Base-by-base conservation (phyloP, 371 early-diverging fungal genomes). In the Actinomucor elegans region DNA sequence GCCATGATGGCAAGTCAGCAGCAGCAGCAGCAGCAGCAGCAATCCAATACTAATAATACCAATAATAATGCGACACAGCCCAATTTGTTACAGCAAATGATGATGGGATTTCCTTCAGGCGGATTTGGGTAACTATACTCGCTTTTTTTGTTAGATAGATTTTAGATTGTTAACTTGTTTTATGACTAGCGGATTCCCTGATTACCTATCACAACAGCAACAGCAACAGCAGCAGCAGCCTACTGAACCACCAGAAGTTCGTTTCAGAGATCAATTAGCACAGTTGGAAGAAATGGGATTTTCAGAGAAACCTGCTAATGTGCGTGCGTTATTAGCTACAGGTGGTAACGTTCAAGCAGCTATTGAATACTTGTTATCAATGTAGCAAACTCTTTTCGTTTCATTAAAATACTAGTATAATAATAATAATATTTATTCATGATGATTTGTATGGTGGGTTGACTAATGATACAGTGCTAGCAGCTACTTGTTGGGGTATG, bases 281-380 rank as follows among this genome's bases (percentile, higher is more conserved):
- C 81, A 84, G 45, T 66, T 94, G 42, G 86, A 86, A 48, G 90
- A 92, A 48, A 92, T 92, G 88, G 95, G 95, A 17, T 94, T 94
- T 59, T 59, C 75, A 21, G 88, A 93, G 68, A 75, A 80, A 27
- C 77, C 79, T 41, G 73, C 78, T 34, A 94, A 93, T 71, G 65
- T 90, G 4, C 77, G 85, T 24, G 88, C 90, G 2, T 75, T 93
- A 34, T 65, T 86, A 41, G 85, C 85, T n/a, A 81, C 86, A 28
- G 84, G 89, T 42, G 93, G 93, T 15, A 83, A 93, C 64, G 83
- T 91, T 27, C 69, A 83, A 46, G 79, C 83, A 11, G 88, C 89
- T 24, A 80, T 87, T 52, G 87, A 87, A 63, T 84, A 75, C 43
- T 66, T 83, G 24, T 62, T 78, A 41, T 55, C 62, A 29, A 62